These are phyloP conservation scores for Cyberlindnera japonica DNA, from an alignment of 805 yeast species.

Conservation along the genomic window DNA sequence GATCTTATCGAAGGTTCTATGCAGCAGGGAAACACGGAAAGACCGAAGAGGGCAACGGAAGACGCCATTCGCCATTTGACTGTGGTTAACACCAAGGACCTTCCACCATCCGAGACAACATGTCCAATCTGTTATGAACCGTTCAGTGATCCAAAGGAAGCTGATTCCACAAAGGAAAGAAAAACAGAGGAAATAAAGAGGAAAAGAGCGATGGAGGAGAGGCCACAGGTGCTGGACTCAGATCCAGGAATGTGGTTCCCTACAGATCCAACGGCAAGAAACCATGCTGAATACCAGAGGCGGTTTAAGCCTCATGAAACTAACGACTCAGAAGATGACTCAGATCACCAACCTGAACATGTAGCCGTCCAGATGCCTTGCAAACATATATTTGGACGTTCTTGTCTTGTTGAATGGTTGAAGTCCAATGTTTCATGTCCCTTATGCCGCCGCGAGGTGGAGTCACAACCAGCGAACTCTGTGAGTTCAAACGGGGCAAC, in stretches of 20 bases:
- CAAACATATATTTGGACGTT: constrained; percentile 78
- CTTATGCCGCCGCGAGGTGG: constrained; percentile 46
- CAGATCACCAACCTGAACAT: constrained; percentile 38
- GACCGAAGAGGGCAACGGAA: constrained; percentile 20
- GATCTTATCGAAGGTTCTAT: constrained; percentile 15
- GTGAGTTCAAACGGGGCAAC: not conserved
- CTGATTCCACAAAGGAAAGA: not conserved
- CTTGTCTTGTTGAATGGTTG: constrained; percentile 82
- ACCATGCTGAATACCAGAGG: constrained; percentile 10
- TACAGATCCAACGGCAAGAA: constrained; percentile 13
- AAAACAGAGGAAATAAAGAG: constrained; percentile 9
- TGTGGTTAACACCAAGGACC: constrained; percentile 8
- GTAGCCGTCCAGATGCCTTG: constrained; percentile 77
- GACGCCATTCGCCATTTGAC: constrained; percentile 20
- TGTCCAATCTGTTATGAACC: constrained; percentile 25
- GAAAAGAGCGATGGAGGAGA: constrained; percentile 6
- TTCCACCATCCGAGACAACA: constrained; percentile 10
- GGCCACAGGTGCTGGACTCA: constrained; percentile 7
- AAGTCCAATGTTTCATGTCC: constrained; percentile 63
- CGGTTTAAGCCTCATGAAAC: not conserved
- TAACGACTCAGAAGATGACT: not conserved
- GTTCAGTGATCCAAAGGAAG: constrained; percentile 9
- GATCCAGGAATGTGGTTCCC: constrained; percentile 23
- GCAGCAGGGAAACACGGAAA: constrained; percentile 3
- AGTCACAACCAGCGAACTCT: constrained; percentile 12